Conservation (phyloP, 495 filamentous ascomycete genomes). For the Ascodesmis nigricans region DNA sequence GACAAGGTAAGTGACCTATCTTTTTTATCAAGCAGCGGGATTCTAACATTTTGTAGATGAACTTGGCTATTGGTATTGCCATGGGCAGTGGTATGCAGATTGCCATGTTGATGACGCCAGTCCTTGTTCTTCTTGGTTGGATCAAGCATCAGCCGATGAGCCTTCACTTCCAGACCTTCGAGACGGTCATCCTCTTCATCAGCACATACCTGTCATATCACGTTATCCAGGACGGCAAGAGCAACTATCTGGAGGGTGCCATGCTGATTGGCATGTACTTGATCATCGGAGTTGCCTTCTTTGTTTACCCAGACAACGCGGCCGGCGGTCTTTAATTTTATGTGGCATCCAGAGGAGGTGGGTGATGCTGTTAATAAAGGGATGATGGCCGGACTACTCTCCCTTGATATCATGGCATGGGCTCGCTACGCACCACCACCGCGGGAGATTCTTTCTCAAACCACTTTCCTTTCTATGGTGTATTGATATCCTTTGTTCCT, state of each 20-base stretch:
- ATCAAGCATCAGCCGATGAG: slow-evolving; percentile 69
- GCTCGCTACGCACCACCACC: no score
- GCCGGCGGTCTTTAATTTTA: no score
- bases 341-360: no score
- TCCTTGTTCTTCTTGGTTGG: slow-evolving; percentile 82
- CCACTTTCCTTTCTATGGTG: no score
- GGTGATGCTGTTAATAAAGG: no score
- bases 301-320: slow-evolving; percentile 60
- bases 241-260: slow-evolving; percentile 82
- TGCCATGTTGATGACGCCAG: slow-evolving; percentile 74
- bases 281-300: slow-evolving; percentile 78
- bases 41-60: slow-evolving; percentile 35
- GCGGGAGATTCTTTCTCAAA: no score
- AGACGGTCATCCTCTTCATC: slow-evolving; percentile 85
- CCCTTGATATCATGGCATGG: no score
- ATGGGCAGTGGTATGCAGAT: slow-evolving; percentile 91
- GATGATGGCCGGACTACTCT: no score
- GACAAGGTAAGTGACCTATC: slow-evolving; percentile 36
- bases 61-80: slow-evolving; percentile 81
- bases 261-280: slow-evolving; percentile 62
- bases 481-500: no score
- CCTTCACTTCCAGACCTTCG: slow-evolving; percentile 75
- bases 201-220: slow-evolving; percentile 79
- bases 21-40: slow-evolving; percentile 7
- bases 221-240: slow-evolving; percentile 81